Conservation (phyloP, 129 eudicot species). For the Ambrosia trifida region DNA sequence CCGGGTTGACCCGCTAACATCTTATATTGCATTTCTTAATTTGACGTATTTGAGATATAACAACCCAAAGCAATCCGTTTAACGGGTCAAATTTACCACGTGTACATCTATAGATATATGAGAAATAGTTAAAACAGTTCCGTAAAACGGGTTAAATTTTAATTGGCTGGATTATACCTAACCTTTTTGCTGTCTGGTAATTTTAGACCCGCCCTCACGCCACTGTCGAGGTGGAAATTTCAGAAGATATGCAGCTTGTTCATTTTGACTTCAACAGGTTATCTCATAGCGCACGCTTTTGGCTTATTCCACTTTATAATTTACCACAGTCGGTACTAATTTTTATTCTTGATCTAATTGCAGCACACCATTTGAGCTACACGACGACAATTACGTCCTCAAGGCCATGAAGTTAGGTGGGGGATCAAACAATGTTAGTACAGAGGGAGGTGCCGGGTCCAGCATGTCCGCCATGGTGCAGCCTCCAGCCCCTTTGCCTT, state of each 20-base stretch:
- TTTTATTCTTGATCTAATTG: slow-evolving; percentile 17
- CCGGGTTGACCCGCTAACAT: neutral
- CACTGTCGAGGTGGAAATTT: slow-evolving; percentile 89
- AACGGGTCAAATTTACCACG: neutral
- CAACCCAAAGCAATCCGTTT: neutral
- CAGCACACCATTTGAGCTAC: slow-evolving; percentile 71
- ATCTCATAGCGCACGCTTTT: neutral
- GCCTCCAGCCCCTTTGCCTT: slow-evolving; percentile 41
- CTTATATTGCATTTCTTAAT: neutral
- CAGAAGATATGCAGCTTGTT: slow-evolving; percentile 93
- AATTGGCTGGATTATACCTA: neutral
- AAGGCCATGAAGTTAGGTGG: slow-evolving; percentile 73
- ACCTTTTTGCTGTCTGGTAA: neutral
- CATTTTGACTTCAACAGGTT: slow-evolving; percentile 94
- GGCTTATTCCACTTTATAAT: neutral
- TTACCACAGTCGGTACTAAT: neutral
- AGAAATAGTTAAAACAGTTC: neutral
- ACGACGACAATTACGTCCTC: slow-evolving; percentile 66
- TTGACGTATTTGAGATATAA: neutral
- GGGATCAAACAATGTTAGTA: slow-evolving; percentile 32
- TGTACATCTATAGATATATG: neutral
- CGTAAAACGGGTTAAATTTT: neutral
- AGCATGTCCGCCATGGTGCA: slow-evolving; percentile 47
- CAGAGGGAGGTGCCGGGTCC: slow-evolving; percentile 60
- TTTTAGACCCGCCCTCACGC: slow-evolving; percentile 87